Percentiles rank a stretch among this genome's conserved stretches.
phyloP scores from a whole-genome alignment of 1,139 yeast species.

The Candida frijolesensis region DNA sequence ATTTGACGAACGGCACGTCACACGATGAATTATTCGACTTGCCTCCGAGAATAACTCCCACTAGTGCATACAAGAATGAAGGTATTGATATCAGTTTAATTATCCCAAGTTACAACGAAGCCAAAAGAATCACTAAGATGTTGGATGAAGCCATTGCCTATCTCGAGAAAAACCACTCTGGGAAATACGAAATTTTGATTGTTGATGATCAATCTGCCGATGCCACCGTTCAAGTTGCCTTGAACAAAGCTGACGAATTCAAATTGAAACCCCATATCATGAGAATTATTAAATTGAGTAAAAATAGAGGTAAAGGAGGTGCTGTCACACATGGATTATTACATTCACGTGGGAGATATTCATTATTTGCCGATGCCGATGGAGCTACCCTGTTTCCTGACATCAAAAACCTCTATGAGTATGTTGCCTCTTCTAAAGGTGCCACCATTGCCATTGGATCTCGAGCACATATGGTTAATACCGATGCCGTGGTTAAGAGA shows the following conservation, averaged over 20 bases:
- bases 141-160: slow-evolving; percentile 72
- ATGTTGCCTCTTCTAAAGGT: slow-evolving; percentile 29
- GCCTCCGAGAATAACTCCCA: slow-evolving; percentile 29
- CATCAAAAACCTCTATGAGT: slow-evolving; percentile 52
- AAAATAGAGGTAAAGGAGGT: slow-evolving; percentile 95
- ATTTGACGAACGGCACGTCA: slow-evolving; percentile 39
- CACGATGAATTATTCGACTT: slow-evolving; percentile 22
- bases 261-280: slow-evolving; percentile 59
- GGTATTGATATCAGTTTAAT: slow-evolving; percentile 67
- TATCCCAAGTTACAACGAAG: slow-evolving; percentile 91
- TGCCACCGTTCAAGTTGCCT: slow-evolving; percentile 73
- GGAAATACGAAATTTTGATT: slow-evolving; percentile 71
- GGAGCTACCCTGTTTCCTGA: slow-evolving; percentile 90
- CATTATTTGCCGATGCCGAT: slow-evolving; percentile 94
- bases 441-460: slow-evolving; percentile 86
- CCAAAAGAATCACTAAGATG: slow-evolving; percentile 70
- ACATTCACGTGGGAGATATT: slow-evolving; percentile 70
- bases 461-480: slow-evolving; percentile 93
- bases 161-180: slow-evolving; percentile 38
- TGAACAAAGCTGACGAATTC: slow-evolving; percentile 59
- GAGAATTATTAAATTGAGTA: slow-evolving; percentile 65
- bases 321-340: slow-evolving; percentile 95
- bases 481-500: slow-evolving; percentile 94
- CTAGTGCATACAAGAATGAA: slow-evolving; percentile 23
- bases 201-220: slow-evolving; percentile 94